Evolutionary conservation across 257 asterid genomes (phyloP), one percentile per base, ranked within the genome.

Genomic region (Voacanga thouarsii): DNA sequence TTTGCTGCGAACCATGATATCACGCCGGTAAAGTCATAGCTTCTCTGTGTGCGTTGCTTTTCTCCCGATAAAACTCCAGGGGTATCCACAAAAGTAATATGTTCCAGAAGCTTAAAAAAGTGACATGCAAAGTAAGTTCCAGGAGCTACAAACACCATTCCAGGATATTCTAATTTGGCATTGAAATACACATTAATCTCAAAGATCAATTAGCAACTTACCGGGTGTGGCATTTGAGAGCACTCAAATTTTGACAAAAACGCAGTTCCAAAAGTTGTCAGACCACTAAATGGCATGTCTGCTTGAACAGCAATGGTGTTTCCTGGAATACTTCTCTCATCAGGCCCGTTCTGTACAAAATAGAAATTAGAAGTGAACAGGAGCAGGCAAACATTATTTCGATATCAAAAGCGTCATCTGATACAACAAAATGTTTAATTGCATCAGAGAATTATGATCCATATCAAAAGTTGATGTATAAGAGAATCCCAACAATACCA

Each of bases 141-240:
- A 56, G 41, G n/a, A 78, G 66, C 28, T 19, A 50, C 50, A 37
- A 56, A 70, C 71, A 11, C 66, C 33, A 41, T 44, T n/a, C 45
- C n/a, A 18, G 49, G 57, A 74, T 11, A 55, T 24, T 64, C 24
- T 45, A 23, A 47, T 51, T 74, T 26, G 5, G 45, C 65, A 64
- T 3, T 65, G 8, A 49, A 75, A 74, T 15, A 9, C 16, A 23
- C 12, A 51, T 50, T 45, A 28, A 33, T 49, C 23, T 1, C 15
- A 60, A 49, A 49, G 33, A 24, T 16, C 18, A 65, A 37, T 51
- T 37, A 49, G 78, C 57, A 81, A 82, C 99, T 88, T 88, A 95
- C 99, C 82, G 98, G 90, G 87, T 95, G 98, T 50, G 96, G 93
- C 99, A 95, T 95, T 85, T 95, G 99, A 73, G 99, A 95, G 83